Conservation (phyloP, 139 green algal genomes). For the Chlamydomonas applanata region DNA sequence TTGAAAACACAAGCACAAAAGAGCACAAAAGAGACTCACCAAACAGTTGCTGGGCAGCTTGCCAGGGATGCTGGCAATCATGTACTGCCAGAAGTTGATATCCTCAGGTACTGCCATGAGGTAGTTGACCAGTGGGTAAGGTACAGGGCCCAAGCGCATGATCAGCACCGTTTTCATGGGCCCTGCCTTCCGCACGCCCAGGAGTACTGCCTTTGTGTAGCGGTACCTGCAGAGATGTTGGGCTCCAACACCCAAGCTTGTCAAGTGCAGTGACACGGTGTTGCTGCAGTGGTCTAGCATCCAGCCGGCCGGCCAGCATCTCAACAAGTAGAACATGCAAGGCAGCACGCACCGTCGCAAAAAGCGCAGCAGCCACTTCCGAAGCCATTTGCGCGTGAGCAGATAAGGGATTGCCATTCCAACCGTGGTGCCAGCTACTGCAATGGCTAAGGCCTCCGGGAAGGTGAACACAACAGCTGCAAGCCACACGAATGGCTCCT, state of each 20-base stretch:
- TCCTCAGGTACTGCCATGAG: not conserved
- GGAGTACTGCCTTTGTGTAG: slow-evolving; percentile 5
- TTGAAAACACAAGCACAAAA: too few relatives aligned
- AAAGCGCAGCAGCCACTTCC: not conserved
- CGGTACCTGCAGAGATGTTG: not conserved
- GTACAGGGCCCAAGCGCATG: not conserved
- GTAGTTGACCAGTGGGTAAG: not conserved
- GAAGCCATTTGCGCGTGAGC: not conserved
- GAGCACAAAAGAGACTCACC: not conserved
- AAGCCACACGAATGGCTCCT: slow-evolving; percentile 5
- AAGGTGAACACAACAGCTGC: slow-evolving; percentile 1
- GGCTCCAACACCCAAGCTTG: not conserved
- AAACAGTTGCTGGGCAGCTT: not conserved
- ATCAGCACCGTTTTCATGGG: not conserved
- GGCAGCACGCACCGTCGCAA: not conserved
- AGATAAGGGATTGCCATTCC: slow-evolving; percentile 3
- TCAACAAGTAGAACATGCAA: not conserved
- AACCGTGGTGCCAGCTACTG: not conserved
- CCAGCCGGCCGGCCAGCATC: not conserved
- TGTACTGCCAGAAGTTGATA: not conserved
- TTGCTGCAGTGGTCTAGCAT: too few relatives aligned
- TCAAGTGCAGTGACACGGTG: too few relatives aligned
- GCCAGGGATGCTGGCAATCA: slow-evolving; percentile 3
- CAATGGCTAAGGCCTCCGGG: not conserved
- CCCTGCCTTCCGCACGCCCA: slow-evolving; percentile 6